Evolutionary conservation across 2,329 filamentous ascomycete genomes (phyloP).

Genomic region (Orbilia quercus): DNA sequence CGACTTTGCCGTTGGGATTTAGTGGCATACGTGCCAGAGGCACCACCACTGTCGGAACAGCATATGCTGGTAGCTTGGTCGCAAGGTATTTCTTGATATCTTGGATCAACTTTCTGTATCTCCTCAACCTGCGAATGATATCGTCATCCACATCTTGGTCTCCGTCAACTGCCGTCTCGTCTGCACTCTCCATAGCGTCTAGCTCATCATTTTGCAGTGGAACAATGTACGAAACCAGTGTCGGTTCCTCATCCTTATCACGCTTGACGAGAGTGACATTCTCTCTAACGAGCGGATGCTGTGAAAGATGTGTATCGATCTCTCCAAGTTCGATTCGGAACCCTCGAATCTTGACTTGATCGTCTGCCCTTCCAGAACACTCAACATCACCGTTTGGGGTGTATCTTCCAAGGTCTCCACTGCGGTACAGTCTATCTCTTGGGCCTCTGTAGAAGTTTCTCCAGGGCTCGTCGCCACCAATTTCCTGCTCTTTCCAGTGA

Average conservation of each 20-base stretch:
- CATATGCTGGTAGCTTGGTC: slow-evolving; percentile 77
- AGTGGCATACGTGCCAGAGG: slow-evolving; percentile 77
- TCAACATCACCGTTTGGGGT: slow-evolving; percentile 77
- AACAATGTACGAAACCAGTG: slow-evolving; percentile 88
- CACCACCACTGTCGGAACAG: slow-evolving; percentile 79
- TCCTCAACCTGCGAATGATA: slow-evolving; percentile 69
- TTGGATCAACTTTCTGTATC: slow-evolving; percentile 71
- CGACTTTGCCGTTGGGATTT: slow-evolving; percentile 88
- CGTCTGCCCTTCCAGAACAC: slow-evolving; percentile 82
- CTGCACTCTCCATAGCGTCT: slow-evolving; percentile 59
- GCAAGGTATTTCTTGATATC: slow-evolving; percentile 76
- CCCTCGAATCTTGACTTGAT: slow-evolving; percentile 94
- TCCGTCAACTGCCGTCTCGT: slow-evolving; percentile 69
- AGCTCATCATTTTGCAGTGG: slow-evolving; percentile 65
- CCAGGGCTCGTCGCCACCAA: slow-evolving; percentile 76
- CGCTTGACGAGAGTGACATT: slow-evolving; percentile 85
- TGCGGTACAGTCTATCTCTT: slow-evolving; percentile 85
- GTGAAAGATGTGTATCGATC: slow-evolving; percentile 84
- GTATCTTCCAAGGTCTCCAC: slow-evolving; percentile 85
- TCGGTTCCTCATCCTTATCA: slow-evolving; percentile 85
- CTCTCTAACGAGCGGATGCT: slow-evolving; percentile 80
- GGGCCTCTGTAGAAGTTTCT: slow-evolving; percentile 81
- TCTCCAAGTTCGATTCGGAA: slow-evolving; percentile 96
- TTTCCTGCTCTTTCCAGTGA: slow-evolving; percentile 72
- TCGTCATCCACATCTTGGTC: slow-evolving; percentile 69